Evolutionary conservation across 73 alveolate genomes (phyloP), one percentile per base, ranked within the genome.

Genomic region (Tetrahymena borealis): DNA sequence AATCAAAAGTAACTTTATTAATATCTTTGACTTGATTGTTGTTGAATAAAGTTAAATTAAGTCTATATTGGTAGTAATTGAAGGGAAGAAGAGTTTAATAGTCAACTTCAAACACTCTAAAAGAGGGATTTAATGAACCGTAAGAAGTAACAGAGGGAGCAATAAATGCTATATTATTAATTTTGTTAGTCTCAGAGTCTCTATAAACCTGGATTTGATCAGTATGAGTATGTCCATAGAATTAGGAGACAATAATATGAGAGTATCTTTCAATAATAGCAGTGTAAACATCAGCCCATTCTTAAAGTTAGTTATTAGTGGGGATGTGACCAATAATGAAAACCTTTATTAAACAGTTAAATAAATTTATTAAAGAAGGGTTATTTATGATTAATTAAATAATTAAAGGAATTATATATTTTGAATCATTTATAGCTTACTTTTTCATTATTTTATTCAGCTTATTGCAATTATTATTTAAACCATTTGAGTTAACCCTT

Each of bases 201-300:
- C 40, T 93, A 36, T 93, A 93, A 12, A 93, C 78, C 37, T 93
- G 78, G 43, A 93, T 79, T 35, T 79, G 91, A 40, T 93, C 95
- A 38, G 90, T 92, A 40, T 93, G 95, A 32, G 95, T 92, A 39
- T 93, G 95, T 31, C 95, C 95, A 39, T 93, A 93, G 33, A 93
- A 79, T 85, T 93, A 93, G 35, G 93, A 93, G 42, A 90, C 31
- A 31, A 93, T 92, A 9, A 93, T 93, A 3, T 32, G 32, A n/a
- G 95, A 79, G 33, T 38, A 93, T 93, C 95, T 93, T 42, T 93
- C 92, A 15, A 93, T 90, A 18, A 93, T 39, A 28, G 95, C 95
- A 41, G 78, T 93, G 36, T 79, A 93, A 32, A 91, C 91, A 79
- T 92, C 91, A 40, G 95, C 92, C 95, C 95, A 93, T 15, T 91